A percentile compares a stretch with the other conserved stretches of the same genome.
Evolutionary conservation across 306 rosid species (phyloP).

Genomic region (Pterocarpus macrocarpus): DNA sequence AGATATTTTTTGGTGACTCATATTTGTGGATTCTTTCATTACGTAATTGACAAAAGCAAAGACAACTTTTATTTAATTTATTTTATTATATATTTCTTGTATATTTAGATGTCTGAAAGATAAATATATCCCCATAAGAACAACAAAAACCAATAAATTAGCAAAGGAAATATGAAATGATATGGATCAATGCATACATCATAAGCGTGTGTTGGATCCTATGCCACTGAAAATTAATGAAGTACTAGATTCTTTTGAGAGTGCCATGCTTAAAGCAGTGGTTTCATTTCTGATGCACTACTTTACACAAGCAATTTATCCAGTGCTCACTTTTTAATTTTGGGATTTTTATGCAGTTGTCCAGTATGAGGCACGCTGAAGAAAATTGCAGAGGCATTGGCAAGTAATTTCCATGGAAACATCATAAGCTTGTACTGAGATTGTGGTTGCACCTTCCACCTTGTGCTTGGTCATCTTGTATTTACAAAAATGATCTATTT

Average conservation of each 20-base stretch:
- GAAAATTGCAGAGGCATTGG: constrained; percentile 9
- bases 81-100: neutral
- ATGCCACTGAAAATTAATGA: neutral
- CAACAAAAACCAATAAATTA: neutral
- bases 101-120: no score
- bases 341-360: constrained; percentile 53
- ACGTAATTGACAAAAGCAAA: no score
- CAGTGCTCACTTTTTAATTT: neutral
- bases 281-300: neutral
- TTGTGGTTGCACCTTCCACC: neutral
- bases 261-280: neutral
- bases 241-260: neutral
- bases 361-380: constrained; percentile 59
- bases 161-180: neutral
- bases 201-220: neutral
- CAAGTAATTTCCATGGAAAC: neutral
- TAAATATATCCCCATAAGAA: neutral
- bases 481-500: neutral
- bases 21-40: no score
- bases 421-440: neutral
- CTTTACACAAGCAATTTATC: neutral
- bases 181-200: neutral
- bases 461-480: neutral
- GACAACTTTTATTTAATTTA: neutral
- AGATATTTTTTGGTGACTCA: neutral